Evolutionary conservation across 495 filamentous ascomycete species (phyloP), one percentile per base, ranked within the genome.

Genomic region (Geoglossum glabrum): DNA sequence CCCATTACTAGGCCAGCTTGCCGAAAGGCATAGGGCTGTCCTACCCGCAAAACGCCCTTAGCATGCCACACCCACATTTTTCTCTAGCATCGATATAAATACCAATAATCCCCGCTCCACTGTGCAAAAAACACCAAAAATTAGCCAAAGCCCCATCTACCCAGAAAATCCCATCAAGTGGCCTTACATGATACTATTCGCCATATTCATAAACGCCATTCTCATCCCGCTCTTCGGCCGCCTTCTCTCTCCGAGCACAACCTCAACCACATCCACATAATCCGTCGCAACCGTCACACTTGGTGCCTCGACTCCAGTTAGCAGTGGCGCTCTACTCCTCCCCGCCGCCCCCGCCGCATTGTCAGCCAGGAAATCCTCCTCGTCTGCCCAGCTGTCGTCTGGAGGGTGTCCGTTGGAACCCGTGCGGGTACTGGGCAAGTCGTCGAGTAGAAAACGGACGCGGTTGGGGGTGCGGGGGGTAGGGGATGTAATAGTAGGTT

Each of bases 191-290:
- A 98, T 98, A 61, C 83, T 88, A 68, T 98, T 98, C 47, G 90
- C 89, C 92, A 98, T 98, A 69, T 98, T 98, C 87, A 95, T 95
- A 61, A 98, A 97, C 6, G 81, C 78, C 70, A 78, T 82, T 56
- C 70, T 71, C 74, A 83, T 74, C 26, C 79, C 78, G 64, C 78
- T 85, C 62, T 80, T 79, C 26, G 84, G 81, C 56, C 83, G 79
- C 78, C 58, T 66, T 72, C 59, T 82, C 79, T n/a, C n/a, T n/a
- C n/a, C n/a, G n/a, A n/a, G n/a, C 38, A 84, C 65, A 46, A 76
- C 72, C 10, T 83, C 77, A 63, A 82, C 79, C 0, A 77, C 72
- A 60, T 78, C 72, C 64, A 79, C n/a, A n/a, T n/a, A 78, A 50
- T 77, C 71, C 5, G 71, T 64, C 36, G 87, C 86, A n/a, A 92